Conservation (phyloP, 192 early-diverging fungal species). For the Podila minutissima region DNA sequence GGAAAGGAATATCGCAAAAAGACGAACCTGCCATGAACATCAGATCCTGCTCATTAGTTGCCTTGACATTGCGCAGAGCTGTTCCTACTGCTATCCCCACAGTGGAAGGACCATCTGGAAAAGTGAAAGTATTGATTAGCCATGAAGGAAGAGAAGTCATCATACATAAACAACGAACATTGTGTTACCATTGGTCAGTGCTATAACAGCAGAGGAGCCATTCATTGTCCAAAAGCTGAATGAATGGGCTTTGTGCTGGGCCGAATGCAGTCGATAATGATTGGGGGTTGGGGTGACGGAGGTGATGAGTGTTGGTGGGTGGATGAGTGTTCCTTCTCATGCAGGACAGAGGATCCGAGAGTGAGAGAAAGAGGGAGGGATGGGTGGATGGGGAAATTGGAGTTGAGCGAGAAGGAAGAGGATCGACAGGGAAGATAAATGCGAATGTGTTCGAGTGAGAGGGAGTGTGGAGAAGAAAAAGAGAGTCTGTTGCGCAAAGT, state of each 20-base stretch:
- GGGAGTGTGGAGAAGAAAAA: slow-evolving; percentile 1
- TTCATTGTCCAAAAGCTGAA: no score
- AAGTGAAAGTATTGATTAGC: background rate
- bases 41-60: background rate
- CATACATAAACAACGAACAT: no score
- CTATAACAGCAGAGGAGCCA: no score
- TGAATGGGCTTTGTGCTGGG: no score
- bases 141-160: background rate
- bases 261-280: no score
- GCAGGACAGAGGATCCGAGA: background rate
- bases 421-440: background rate
- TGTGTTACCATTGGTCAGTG: no score
- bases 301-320: background rate
- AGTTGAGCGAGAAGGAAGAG: background rate
- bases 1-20: no score
- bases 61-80: background rate
- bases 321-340: background rate
- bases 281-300: no score
- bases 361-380: background rate
- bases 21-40: slow-evolving; percentile 4
- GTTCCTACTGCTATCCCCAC: background rate
- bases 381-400: background rate
- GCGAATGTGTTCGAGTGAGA: background rate
- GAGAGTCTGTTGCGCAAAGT: background rate
- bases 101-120: background rate